Base-by-base conservation (phyloP, 2,329 filamentous ascomycete species). In the Monosporascus sp. region DNA sequence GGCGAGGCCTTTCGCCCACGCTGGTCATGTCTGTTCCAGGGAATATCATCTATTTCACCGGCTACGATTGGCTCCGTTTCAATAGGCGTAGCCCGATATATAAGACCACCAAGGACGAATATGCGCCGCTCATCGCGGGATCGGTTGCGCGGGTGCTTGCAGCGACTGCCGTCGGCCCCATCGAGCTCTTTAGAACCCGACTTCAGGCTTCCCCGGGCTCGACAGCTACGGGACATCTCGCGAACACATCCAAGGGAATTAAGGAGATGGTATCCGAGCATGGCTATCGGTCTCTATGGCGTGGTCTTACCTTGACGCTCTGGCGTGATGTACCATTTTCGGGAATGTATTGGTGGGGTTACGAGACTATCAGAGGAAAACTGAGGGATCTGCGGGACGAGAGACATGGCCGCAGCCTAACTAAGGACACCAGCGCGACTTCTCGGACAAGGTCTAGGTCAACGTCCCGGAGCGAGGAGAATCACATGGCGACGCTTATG, bases 271-370 rank as follows among this genome's bases (percentile, higher is more conserved):
- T 96, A 1, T 78, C 79, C 9, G 72, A 74, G 0, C 81, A 89
- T 56, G 94, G 94, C 3, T 90, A 94, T 60, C 79, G 80, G 1
- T 90, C 91, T 2, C 75, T 99, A 0, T 99, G 94, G 94, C 81
- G 93, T 52, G 94, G 94, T 0, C 73, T 99, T 51, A 91, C 87
- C 0, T 75, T 99, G 62, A 97, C 93, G 0, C 80, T 99, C 53
- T 99, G 94, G 94, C 82, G 94, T 58, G 94, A 99, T 66, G 94
- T 97, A 0, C 94, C 94, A 0, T 99, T 99, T 65, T 97, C 93
- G 1, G 94, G 89, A 3, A 81, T 99, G 45, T 99, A 99, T 74
- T 99, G 94, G 94, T 95, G 89, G 85, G 93, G 94, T 14, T 99
- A 99, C 68, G 94, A 99, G 74, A 84, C 82, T 18, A 85, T 93